Evolutionary conservation across 768 basidiomycete species (phyloP).

Genomic region (Lactarius psammicola): DNA sequence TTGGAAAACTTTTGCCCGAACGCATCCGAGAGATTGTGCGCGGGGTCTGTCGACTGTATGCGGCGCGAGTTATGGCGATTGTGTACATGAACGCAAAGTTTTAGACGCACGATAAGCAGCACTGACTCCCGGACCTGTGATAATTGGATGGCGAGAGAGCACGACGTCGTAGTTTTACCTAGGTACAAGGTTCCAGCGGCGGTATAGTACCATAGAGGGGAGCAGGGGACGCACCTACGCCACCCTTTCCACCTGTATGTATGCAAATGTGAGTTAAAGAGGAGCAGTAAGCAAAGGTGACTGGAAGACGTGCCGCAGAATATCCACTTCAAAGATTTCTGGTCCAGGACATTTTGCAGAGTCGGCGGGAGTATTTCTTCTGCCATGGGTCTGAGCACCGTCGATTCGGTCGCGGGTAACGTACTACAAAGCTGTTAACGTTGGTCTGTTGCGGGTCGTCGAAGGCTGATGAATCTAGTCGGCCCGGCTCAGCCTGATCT

Average conservation of each 20-base stretch:
- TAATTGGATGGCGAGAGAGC: constrained; percentile 95
- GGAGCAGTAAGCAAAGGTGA: constrained; percentile 23
- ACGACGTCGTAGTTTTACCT: constrained; percentile 99
- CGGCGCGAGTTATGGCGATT: neutral
- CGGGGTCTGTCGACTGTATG: constrained; percentile 93
- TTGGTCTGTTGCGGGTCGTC: constrained; percentile 1
- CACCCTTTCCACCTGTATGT: constrained; percentile 91
- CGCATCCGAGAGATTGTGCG: constrained; percentile 97
- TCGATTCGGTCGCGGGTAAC: constrained; percentile 21
- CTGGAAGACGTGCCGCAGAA: constrained; percentile 77
- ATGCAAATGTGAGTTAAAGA: constrained; percentile 8
- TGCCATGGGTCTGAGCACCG: constrained; percentile 41
- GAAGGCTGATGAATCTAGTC: constrained; percentile 3
- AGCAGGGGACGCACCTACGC: constrained; percentile 69
- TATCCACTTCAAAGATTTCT: constrained; percentile 94
- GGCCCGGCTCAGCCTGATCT: constrained; percentile 26
- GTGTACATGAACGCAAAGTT: too few relatives aligned
- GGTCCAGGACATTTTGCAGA: constrained; percentile 92
- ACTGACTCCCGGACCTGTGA: constrained; percentile 92
- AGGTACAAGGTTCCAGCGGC: constrained; percentile 16
- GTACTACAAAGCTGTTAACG: constrained; percentile 4
- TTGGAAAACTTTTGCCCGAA: constrained; percentile 99
- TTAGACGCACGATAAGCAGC: constrained; percentile 77
- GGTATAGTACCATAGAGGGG: neutral
- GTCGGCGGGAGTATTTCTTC: constrained; percentile 75